These are phyloP conservation scores for Pseudogymnoascus sp. DNA, from an alignment of 2,329 filamentous ascomycete genomes.

Conservation along the genomic window DNA sequence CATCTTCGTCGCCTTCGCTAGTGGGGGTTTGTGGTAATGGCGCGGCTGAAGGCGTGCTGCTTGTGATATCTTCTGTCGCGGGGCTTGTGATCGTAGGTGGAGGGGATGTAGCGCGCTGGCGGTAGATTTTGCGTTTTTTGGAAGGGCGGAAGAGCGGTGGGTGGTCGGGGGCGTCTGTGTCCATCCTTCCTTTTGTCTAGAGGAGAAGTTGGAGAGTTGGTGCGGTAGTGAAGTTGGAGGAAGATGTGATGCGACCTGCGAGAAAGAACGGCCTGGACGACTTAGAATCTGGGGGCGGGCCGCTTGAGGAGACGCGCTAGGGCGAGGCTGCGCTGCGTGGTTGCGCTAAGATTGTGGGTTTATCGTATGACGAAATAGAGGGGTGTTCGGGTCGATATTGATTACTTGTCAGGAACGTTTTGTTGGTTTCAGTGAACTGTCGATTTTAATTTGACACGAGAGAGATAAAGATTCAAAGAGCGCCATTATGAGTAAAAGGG, in stretches of 20 bases:
- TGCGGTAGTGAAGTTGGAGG: not conserved
- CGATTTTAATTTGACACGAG: not conserved
- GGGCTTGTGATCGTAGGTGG: constrained; percentile 19
- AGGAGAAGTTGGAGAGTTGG: not conserved
- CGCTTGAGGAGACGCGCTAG: too few species aligned
- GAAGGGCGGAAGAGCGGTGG: constrained; percentile 41
- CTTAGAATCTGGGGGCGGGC: too few species aligned
- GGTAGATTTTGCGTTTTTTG: constrained; percentile 55
- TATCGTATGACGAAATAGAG: not conserved
- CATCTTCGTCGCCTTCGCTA: constrained; percentile 19
- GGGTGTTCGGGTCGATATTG: not conserved
- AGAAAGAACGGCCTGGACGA: too few species aligned
- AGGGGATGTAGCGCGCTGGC: constrained; percentile 39
- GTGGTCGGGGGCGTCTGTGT: not conserved
- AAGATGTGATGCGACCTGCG: too few species aligned
- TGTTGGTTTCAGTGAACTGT: not conserved
- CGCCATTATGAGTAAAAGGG: not conserved
- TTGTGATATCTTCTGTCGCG: constrained; percentile 9
- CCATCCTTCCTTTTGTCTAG: not conserved
- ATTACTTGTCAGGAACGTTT: not conserved
- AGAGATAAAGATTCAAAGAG: not conserved
- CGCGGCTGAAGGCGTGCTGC: constrained; percentile 18
- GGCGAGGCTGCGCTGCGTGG: too few species aligned
- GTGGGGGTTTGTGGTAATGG: constrained; percentile 12
- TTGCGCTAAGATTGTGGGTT: too few species aligned